These are phyloP conservation scores for Logfia minima DNA, from an alignment of 129 eudicot species.

Conservation along the genomic window DNA sequence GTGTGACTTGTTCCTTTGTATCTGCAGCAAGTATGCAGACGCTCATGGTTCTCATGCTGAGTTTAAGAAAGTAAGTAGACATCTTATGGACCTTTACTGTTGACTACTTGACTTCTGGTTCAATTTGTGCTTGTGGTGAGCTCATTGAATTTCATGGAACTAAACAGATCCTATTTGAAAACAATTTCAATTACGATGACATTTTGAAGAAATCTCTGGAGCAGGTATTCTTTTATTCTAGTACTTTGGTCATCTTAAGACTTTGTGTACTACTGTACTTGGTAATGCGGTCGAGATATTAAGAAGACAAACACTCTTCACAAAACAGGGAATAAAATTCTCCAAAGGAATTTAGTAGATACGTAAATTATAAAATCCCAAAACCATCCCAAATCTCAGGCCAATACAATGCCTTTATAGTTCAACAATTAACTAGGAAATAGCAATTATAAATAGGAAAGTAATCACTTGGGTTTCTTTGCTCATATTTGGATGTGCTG, in stretches of 20 bases:
- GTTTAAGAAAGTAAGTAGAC: slow-evolving; percentile 52
- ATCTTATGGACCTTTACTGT: slow-evolving; percentile 15
- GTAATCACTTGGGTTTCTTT: not conserved
- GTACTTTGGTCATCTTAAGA: not conserved
- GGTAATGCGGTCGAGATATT: not conserved
- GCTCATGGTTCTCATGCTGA: slow-evolving; percentile 29
- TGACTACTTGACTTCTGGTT: slow-evolving; percentile 24
- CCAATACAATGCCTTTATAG: no score
- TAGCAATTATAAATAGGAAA: no score
- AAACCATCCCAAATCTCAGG: no score
- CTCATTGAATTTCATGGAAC: slow-evolving; percentile 8
- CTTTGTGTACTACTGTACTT: slow-evolving; percentile 4
- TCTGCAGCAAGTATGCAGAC: slow-evolving; percentile 51
- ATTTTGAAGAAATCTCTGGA: slow-evolving; percentile 47
- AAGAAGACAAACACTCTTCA: no score
- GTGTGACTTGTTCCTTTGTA: slow-evolving; percentile 12
- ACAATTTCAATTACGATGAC: slow-evolving; percentile 33
- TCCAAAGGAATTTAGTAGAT: no score
- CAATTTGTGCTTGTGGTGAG: slow-evolving; percentile 8
- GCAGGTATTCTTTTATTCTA: slow-evolving; percentile 38
- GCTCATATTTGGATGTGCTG: slow-evolving; percentile 17
- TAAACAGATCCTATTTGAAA: slow-evolving; percentile 37
- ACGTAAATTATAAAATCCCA: no score
- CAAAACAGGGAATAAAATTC: no score
- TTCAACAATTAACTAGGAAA: no score